A percentile compares a stretch with the other conserved stretches of the same genome.
Conservation (phyloP, 208 protist species). For the Herpetomonas samuelpessoai region DNA sequence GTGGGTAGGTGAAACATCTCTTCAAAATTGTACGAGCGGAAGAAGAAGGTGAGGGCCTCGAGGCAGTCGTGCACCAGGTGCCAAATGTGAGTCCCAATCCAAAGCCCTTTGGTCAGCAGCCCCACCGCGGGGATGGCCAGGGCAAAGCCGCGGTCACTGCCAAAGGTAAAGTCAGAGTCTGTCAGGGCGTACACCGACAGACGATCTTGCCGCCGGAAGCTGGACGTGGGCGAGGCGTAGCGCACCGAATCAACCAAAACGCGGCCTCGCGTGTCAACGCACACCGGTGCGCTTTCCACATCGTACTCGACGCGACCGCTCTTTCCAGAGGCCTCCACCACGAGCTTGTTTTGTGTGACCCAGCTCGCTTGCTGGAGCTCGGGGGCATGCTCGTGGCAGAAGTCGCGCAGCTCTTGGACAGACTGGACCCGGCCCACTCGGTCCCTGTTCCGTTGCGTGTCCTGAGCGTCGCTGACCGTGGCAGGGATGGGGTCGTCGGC, state of each 20-base stretch:
- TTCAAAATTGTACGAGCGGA: neutral
- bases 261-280: constrained; percentile 1
- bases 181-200: neutral
- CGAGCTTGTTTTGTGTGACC: neutral
- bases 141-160: neutral
- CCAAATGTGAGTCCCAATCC: constrained; percentile 17
- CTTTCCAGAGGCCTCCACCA: neutral
- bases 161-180: neutral
- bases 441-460: too few relatives aligned
- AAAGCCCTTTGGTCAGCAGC: constrained; percentile 9
- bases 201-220: neutral
- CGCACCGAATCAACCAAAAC: neutral
- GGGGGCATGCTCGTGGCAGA: constrained; percentile 9
- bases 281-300: constrained; percentile 11
- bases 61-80: constrained; percentile 19
- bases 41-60: constrained; percentile 1
- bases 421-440: neutral
- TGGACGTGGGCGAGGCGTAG: constrained; percentile 2
- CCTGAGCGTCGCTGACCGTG: neutral
- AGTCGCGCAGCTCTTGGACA: constrained; percentile 1
- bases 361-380: constrained; percentile 6
- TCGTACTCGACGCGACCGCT: neutral
- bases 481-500: too few relatives aligned
- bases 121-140: constrained; percentile 19
- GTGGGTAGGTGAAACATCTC: neutral